Conservation (phyloP, 495 filamentous ascomycete genomes). For the Aspergillus sclerotiicarbonarius region DNA sequence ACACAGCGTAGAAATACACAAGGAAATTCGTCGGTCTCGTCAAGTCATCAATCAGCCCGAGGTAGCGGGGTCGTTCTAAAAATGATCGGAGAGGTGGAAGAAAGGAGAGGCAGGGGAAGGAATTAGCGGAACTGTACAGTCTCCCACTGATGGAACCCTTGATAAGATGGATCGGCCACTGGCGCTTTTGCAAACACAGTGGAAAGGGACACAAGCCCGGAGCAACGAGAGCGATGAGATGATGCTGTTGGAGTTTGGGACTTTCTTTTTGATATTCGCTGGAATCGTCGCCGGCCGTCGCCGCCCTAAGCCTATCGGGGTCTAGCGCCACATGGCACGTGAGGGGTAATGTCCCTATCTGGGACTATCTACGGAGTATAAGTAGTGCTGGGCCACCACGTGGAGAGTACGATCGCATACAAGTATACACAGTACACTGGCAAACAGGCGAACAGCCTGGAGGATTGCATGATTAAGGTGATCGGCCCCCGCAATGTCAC, state of each 20-base stretch:
- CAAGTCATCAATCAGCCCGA: slow-evolving; percentile 43
- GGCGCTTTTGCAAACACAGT: slow-evolving; percentile 13
- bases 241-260: slow-evolving; percentile 8
- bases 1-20: slow-evolving; percentile 33
- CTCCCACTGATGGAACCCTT: background rate
- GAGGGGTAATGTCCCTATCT: slow-evolving; percentile 12
- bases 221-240: background rate
- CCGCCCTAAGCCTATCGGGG: slow-evolving; percentile 7
- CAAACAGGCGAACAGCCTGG: no score
- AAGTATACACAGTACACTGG: no score
- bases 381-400: background rate
- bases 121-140: slow-evolving; percentile 3
- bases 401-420: no score
- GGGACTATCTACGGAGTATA: no score
- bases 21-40: slow-evolving; percentile 48
- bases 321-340: slow-evolving; percentile 16
- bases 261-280: slow-evolving; percentile 23
- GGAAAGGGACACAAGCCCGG: slow-evolving; percentile 18
- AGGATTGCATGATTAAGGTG: no score
- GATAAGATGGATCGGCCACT: background rate
- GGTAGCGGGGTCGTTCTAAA: slow-evolving; percentile 23
- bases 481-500: no score
- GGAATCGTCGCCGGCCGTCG: slow-evolving; percentile 14
- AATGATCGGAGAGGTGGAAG: slow-evolving; percentile 13
- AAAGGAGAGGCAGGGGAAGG: slow-evolving; percentile 8